Conservation (phyloP, 2,329 filamentous ascomycete species). For the Mycosphaerella arachidis region DNA sequence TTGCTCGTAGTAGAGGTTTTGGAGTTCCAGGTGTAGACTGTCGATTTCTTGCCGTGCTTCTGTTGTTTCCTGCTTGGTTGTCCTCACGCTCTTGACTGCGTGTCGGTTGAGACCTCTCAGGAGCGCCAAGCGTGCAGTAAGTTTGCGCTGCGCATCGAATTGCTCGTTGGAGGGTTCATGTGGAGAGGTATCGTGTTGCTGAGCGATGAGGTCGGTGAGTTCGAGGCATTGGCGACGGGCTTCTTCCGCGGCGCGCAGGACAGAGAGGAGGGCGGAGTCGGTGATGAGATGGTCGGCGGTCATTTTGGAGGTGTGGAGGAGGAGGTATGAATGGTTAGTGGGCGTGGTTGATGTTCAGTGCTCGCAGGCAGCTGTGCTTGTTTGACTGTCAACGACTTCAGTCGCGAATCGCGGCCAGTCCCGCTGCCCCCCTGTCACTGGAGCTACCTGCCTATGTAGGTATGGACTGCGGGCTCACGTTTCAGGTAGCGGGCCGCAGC, state of each 20-base stretch:
- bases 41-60: constrained; percentile 90
- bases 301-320: constrained; percentile 13
- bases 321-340: background rate
- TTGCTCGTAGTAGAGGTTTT: constrained; percentile 96
- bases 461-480: background rate
- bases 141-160: constrained; percentile 62
- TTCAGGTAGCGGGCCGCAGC: no score
- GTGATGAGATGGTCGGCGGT: constrained; percentile 43
- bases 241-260: constrained; percentile 67
- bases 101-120: constrained; percentile 78
- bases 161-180: constrained; percentile 44
- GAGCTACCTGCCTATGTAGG: no score
- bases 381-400: background rate
- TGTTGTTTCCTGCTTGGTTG: constrained; percentile 80
- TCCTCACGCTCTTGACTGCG: constrained; percentile 73
- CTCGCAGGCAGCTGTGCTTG: background rate
- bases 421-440: background rate
- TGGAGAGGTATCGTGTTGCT: constrained; percentile 34
- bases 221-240: constrained; percentile 67
- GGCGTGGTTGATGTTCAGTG: background rate
- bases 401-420: background rate
- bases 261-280: constrained; percentile 61
- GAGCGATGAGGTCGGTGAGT: constrained; percentile 53
- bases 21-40: constrained; percentile 81
- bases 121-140: constrained; percentile 73